A percentile compares a stretch with the other conserved stretches of the same genome.
Evolutionary conservation across 306 rosid species (phyloP).

Genomic region (Glycine latifolia): DNA sequence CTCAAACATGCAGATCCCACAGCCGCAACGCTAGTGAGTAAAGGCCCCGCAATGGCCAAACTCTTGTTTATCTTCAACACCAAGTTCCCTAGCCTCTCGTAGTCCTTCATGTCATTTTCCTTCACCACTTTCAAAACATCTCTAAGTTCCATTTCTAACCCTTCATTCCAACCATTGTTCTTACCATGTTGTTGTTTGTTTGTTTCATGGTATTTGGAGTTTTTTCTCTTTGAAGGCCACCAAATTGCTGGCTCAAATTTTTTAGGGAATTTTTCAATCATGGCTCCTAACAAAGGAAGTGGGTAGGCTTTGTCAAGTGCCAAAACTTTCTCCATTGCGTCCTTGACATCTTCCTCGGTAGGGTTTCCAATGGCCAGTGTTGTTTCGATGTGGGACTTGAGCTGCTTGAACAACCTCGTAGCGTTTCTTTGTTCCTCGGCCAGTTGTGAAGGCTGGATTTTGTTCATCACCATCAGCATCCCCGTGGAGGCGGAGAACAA

Average conservation of each 20-base stretch:
- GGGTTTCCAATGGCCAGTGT: constrained; percentile 47
- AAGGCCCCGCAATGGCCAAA: constrained; percentile 77
- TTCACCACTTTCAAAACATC: constrained; percentile 66
- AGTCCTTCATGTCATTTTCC: constrained; percentile 75
- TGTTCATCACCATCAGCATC: constrained; percentile 67
- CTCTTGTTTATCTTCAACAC: constrained; percentile 67
- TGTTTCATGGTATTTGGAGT: not conserved
- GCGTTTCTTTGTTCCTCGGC: constrained; percentile 92
- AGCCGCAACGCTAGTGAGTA: constrained; percentile 73
- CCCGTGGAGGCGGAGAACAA: constrained; percentile 81
- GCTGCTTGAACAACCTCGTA: constrained; percentile 66
- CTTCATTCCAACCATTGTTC: constrained; percentile 75
- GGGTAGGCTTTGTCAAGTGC: constrained; percentile 85
- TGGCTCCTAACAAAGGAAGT: constrained; percentile 78
- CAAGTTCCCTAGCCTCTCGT: constrained; percentile 76
- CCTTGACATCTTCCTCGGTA: constrained; percentile 55
- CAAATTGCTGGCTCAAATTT: constrained; percentile 71
- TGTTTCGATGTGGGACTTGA: constrained; percentile 63
- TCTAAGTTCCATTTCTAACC: constrained; percentile 59
- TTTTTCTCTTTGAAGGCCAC: constrained; percentile 64
- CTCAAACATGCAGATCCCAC: constrained; percentile 61
- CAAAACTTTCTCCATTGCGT: constrained; percentile 59
- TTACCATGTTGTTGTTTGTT: constrained; percentile 35
- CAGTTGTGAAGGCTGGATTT: constrained; percentile 87
- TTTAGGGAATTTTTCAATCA: constrained; percentile 83